A percentile compares a stretch with the other conserved stretches of the same genome.
These are phyloP conservation scores for Diaporthe capsici DNA, from an alignment of 2,329 filamentous ascomycete species.

Conservation along the genomic window DNA sequence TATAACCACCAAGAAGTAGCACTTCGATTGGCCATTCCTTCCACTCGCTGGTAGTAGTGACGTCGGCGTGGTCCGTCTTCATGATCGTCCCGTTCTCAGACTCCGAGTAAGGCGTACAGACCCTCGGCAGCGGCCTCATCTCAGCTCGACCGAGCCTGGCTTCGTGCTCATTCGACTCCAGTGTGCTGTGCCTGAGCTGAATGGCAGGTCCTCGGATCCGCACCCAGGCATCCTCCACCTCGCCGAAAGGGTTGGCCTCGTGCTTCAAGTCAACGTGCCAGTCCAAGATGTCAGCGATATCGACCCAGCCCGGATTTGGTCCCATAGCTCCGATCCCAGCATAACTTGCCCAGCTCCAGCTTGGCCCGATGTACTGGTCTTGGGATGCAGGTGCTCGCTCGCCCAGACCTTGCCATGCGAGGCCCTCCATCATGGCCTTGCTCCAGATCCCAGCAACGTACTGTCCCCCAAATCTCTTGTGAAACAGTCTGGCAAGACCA, in stretches of 20 bases:
- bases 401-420: conserved; percentile 41
- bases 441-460: conserved; percentile 44
- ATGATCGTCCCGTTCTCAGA: not conserved
- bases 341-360: conserved; percentile 45
- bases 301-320: not conserved
- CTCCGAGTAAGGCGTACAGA: conserved; percentile 8
- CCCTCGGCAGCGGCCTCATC: not conserved
- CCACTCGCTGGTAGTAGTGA: not conserved
- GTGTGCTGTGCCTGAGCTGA: conserved; percentile 27
- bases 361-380: conserved; percentile 41
- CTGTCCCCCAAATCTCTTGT: conserved; percentile 25
- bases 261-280: conserved; percentile 41
- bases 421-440: conserved; percentile 37
- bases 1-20: not conserved
- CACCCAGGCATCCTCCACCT: conserved; percentile 42
- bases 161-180: conserved; percentile 8
- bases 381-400: not conserved
- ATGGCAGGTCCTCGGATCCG: conserved; percentile 39
- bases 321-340: conserved; percentile 26
- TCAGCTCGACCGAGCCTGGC: not conserved
- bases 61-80: not conserved
- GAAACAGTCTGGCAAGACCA: conserved; percentile 41
- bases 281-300: conserved; percentile 34
- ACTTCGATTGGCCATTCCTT: conserved; percentile 21
- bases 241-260: conserved; percentile 41